phyloP scores from a whole-genome alignment of 345 rosid species.

The Hibiscus syriacus region DNA sequence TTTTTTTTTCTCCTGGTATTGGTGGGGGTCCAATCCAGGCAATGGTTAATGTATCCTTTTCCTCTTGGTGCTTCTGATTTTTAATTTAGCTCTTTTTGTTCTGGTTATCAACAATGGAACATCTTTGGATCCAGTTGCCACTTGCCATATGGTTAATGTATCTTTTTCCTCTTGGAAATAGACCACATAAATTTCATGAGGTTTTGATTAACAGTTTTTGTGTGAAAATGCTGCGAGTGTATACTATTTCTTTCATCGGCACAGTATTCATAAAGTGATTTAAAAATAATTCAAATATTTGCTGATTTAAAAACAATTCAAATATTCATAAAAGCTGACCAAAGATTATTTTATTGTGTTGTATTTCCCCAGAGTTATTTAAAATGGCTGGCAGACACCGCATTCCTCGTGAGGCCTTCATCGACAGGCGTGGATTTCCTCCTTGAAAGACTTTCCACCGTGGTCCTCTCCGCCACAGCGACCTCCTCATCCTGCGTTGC shows the following conservation, averaged over 20 bases:
- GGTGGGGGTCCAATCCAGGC: not conserved
- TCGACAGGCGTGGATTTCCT: slow-evolving; percentile 55
- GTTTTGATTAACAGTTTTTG: not conserved
- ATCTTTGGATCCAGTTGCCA: not conserved
- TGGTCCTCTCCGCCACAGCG: slow-evolving; percentile 53
- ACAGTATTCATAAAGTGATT: not conserved
- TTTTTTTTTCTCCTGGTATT: not conserved
- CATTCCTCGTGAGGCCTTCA: slow-evolving; percentile 51
- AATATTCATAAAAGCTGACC: not conserved
- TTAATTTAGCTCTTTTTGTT: not conserved
- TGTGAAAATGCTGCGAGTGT: not conserved
- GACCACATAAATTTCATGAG: not conserved
- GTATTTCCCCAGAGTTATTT: slow-evolving; percentile 7
- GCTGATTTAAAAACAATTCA: not conserved
- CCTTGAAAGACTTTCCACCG: slow-evolving; percentile 58
- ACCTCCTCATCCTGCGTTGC: slow-evolving; percentile 63
- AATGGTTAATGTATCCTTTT: no score
- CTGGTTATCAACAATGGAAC: not conserved
- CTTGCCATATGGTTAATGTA: no score
- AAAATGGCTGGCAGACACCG: slow-evolving; percentile 86
- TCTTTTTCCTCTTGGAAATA: not conserved
- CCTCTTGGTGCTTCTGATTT: not conserved
- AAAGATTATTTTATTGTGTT: not conserved
- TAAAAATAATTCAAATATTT: no score
- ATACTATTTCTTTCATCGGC: not conserved